Conservation (phyloP, 768 basidiomycete species). For the Lentinula detonsa region DNA sequence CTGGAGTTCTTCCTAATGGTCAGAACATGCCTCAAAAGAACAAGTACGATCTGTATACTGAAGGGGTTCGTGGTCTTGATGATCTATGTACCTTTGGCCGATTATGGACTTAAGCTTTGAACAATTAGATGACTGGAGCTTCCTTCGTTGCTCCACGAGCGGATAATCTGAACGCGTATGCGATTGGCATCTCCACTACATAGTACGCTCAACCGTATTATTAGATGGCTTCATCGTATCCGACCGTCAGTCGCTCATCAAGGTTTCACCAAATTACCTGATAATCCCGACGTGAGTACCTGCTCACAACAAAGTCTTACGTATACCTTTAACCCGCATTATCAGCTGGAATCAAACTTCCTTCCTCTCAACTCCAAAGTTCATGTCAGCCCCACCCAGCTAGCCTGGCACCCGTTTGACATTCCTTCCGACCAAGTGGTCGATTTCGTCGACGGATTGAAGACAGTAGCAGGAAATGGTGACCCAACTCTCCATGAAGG, state of each 20-base stretch:
- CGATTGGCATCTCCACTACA: slow-evolving; percentile 1
- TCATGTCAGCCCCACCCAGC: slow-evolving; percentile 55
- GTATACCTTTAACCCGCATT: background rate
- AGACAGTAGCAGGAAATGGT: slow-evolving; percentile 59
- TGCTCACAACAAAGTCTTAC: background rate
- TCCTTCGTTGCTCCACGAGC: slow-evolving; percentile 54
- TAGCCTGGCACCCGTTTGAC: slow-evolving; percentile 60
- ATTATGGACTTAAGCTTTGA: background rate
- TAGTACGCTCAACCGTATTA: background rate
- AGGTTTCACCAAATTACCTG: slow-evolving; percentile 48
- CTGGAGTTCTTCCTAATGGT: slow-evolving; percentile 47
- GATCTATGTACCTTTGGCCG: background rate
- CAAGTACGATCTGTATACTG: slow-evolving; percentile 59
- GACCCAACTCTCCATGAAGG: slow-evolving; percentile 60
- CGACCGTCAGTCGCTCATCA: slow-evolving; percentile 64
- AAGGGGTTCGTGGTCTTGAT: slow-evolving; percentile 34
- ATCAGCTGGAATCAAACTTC: slow-evolving; percentile 59
- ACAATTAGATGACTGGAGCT: slow-evolving; percentile 49
- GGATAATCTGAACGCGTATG: slow-evolving; percentile 47
- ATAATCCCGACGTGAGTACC: slow-evolving; percentile 50
- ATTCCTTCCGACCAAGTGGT: slow-evolving; percentile 38
- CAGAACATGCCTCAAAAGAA: slow-evolving; percentile 60
- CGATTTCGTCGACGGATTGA: slow-evolving; percentile 55
- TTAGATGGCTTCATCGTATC: slow-evolving; percentile 61
- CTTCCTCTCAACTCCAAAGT: slow-evolving; percentile 54